These are phyloP conservation scores for Prunus kanzakura DNA, from an alignment of 306 rosid species.

Conservation along the genomic window DNA sequence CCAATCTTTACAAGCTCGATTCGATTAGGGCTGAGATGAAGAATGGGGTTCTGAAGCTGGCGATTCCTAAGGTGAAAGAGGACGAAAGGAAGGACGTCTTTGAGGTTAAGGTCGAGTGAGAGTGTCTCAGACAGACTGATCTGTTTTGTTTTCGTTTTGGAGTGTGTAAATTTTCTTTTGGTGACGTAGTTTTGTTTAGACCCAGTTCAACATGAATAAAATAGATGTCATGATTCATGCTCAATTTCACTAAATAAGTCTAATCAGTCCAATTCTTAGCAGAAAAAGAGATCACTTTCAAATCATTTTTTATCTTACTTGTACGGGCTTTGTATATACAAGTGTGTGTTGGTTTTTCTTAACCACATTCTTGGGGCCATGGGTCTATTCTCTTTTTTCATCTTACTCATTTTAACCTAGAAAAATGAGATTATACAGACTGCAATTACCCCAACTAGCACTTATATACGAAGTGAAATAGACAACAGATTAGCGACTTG, in stretches of 20 bases:
- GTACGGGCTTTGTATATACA: no score
- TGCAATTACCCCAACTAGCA: neutral
- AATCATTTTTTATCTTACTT: no score
- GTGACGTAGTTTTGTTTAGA: no score
- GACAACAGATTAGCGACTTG: neutral
- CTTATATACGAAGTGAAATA: neutral
- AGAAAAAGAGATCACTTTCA: no score
- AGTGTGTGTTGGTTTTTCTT: neutral
- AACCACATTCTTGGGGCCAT: neutral
- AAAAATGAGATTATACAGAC: no score
- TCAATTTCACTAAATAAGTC: no score
- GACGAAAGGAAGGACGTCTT: slow-evolving; percentile 54
- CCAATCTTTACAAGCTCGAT: slow-evolving; percentile 43
- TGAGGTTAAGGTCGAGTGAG: slow-evolving; percentile 35
- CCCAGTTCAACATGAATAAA: no score
- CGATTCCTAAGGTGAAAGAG: slow-evolving; percentile 54
- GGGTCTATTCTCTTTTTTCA: no score
- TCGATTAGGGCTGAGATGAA: slow-evolving; percentile 79
- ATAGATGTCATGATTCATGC: no score
- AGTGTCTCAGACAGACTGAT: neutral
- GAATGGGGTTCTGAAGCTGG: slow-evolving; percentile 66
- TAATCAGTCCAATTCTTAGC: no score
- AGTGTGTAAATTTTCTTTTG: neutral
- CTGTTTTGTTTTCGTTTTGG: neutral
- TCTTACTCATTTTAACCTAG: no score